Evolutionary conservation across 2,329 filamentous ascomycete genomes (phyloP), one percentile per base, ranked within the genome.

Genomic region (Fusarium xyrophilum): DNA sequence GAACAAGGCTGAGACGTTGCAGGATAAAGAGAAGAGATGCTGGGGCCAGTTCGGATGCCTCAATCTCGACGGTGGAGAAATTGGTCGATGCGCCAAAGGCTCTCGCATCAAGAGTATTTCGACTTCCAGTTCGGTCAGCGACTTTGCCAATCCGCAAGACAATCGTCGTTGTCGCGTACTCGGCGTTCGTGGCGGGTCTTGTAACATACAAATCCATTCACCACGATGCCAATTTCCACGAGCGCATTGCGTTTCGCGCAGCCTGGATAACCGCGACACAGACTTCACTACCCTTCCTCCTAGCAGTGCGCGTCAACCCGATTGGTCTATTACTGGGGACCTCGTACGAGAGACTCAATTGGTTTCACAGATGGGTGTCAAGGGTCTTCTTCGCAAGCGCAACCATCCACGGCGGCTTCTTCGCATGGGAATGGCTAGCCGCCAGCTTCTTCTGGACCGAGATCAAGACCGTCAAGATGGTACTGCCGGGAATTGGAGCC

Each of bases 311-410:
- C 13, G 54, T 65, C 27, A 74, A 74, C 12, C 72, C 72, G 14
- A 74, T 74, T 15, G 65, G 72, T 0, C 43, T 74, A 2, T 36
- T 74, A 9, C 52, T 74, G 0, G 72, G 72, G 1, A 71, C 67
- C n/a, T 74, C 72, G 10, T 74, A 74, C 42, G 72, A 74, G 36
- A 68, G 65, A 38, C 63, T 74, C 52, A 74, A 74, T 11, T 74
- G 72, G 72, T 71, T 71, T 3, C 72, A 74, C 23, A 44, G 72
- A 44, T 74, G 72, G 72, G 70, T 51, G 0, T 74, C 72, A 5
- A 68, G 72, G 0, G 32, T 74, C 21, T 72, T 73, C 14, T 65
- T 74, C n/a, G 51, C 57, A 27, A 73, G 68, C 46, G 71, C 73
- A 1, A 75, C 73, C 21, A 57, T 74, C 4, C 73, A 74, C 27